Conservation (phyloP, 768 basidiomycete genomes). For the Termitomyces sp. region DNA sequence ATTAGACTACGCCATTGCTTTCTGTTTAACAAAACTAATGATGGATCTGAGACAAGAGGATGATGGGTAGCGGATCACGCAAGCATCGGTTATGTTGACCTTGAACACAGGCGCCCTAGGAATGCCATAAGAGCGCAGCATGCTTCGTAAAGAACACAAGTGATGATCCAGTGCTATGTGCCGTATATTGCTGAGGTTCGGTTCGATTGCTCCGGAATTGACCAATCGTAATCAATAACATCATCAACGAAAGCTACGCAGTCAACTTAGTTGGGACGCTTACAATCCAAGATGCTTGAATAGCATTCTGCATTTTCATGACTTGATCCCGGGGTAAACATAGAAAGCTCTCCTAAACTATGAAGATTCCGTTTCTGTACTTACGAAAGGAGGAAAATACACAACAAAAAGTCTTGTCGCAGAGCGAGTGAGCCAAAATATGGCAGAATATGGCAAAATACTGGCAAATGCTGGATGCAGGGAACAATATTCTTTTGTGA, state of each 20-base stretch:
- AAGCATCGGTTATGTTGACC: background rate
- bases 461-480: no score
- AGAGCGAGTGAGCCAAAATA: no score
- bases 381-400: no score
- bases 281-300: background rate
- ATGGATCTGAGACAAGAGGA: constrained; percentile 2
- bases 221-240: background rate
- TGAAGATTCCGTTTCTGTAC: no score
- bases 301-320: no score
- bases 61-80: constrained; percentile 10
- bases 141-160: background rate
- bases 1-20: background rate
- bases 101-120: background rate
- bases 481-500: no score
- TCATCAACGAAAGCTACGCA: background rate
- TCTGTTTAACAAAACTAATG: constrained; percentile 3
- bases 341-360: no score
- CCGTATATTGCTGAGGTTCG: background rate
- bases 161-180: background rate
- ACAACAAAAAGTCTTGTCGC: no score
- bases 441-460: no score
- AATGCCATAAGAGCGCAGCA: background rate
- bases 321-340: no score
- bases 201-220: background rate
- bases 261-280: background rate